Base-by-base conservation (phyloP, 768 basidiomycete genomes). In the Symmetrospora coprosmae region DNA sequence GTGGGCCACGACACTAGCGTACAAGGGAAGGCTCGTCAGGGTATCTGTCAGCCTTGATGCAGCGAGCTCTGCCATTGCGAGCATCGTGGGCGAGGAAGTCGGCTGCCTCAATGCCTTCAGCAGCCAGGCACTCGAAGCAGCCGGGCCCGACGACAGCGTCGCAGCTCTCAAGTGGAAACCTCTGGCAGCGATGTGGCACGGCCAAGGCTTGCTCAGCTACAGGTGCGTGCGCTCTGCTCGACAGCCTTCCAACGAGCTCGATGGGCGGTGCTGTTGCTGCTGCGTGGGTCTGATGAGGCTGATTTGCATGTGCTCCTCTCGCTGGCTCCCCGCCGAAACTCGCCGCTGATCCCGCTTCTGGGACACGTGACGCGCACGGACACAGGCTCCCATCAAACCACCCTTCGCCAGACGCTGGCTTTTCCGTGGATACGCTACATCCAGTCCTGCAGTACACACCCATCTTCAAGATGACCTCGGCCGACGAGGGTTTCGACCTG, bases 391-490 rank as follows among this genome's bases (percentile, higher is more conserved):
- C 55, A 5, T 30, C 28, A 30, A 45, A 45, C 37, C 55, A 58
- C 23, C 41, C 30, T 2, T 58, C 55, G 5, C 55, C 55, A 31
- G 39, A 58, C 21, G 55, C 40, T 25, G 55, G 55, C 2, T 34
- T 34, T 21, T 58, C 55, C n/a, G 41, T 58, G 19, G 55, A 58
- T 21, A 23, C 46, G 2, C 55, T 58, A 16, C 27, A 58, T 13
- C 55, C 55, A 13, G 55, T 58, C 4, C 30, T 58, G 17, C 21
- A 58, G 28, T 58, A 46, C 55, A 58, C 23, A 4, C 55, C 55
- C 16, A 17, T 58, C 41, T 58, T 58, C 55, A 30, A 31, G n/a
- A 40, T 53, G n/a, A 53, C 51, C 27, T 13, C 51, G 11, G 40
- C n/a, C n/a, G 46, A 45, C 28, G 30, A 27, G 40, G 55, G 21